These are phyloP conservation scores for Fusarium abutilonis DNA, from an alignment of 2,329 filamentous ascomycete genomes.

Conservation along the genomic window DNA sequence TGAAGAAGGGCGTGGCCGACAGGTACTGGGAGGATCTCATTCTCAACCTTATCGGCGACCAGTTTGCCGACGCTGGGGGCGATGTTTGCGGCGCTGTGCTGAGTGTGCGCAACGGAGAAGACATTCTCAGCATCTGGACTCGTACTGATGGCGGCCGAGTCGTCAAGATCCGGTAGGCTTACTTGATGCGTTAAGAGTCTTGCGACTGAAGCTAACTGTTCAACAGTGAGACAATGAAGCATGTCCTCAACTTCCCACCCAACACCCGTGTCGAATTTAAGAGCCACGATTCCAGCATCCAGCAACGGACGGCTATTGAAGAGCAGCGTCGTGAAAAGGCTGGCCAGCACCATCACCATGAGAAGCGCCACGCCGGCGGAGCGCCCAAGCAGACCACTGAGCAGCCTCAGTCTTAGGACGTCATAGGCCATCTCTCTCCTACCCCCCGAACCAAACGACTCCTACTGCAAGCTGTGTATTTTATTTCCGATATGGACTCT, in stretches of 20 bases:
- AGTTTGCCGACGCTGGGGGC: conserved; percentile 90
- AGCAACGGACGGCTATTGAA: conserved; percentile 88
- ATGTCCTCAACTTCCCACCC: conserved; percentile 82
- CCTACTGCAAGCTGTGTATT: conserved; percentile 33
- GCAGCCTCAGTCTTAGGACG: conserved; percentile 38
- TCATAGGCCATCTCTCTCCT: background rate
- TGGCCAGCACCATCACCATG: conserved; percentile 56
- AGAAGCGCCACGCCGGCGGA: conserved; percentile 51
- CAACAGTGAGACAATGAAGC: conserved; percentile 91
- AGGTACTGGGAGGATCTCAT: conserved; percentile 97
- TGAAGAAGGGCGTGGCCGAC: conserved; percentile 97
- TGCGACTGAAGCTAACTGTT: conserved; percentile 33
- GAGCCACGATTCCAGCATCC: conserved; percentile 94
- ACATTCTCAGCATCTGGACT: conserved; percentile 98
- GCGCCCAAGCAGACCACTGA: conserved; percentile 50
- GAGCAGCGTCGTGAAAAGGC: conserved; percentile 90
- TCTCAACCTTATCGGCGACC: conserved; percentile 89
- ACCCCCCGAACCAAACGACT: background rate
- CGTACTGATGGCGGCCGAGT: conserved; percentile 92
- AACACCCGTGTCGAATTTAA: conserved; percentile 96
- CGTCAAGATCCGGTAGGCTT: conserved; percentile 88
- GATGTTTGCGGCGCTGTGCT: conserved; percentile 96
- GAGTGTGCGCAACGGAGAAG: conserved; percentile 93
- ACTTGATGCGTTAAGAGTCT: background rate
- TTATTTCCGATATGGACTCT: conserved; percentile 38